Base-by-base conservation (phyloP, 2,329 filamentous ascomycete genomes). In the Aspergillus sergii region DNA sequence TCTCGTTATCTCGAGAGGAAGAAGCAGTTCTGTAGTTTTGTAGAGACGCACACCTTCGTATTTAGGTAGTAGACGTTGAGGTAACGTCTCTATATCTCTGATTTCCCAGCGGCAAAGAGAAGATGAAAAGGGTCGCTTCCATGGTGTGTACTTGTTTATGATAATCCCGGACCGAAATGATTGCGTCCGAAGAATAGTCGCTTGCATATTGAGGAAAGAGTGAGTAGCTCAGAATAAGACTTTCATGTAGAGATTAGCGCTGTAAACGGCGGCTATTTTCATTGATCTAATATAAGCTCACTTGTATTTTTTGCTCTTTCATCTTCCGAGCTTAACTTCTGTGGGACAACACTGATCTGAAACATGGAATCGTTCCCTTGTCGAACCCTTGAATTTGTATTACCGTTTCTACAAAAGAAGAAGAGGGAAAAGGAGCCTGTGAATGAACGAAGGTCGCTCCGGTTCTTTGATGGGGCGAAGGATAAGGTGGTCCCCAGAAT, bases 1-100 rank as follows among this genome's bases (percentile, higher is more conserved):
- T 23, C 19, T 23, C 19, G 1, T 54, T 21, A n/a, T 10, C 21
- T 34, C 1, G 10, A 7, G 51, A 21, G 9, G 32, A 14, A 19
- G n/a, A 21, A 34, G 32, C n/a, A 23, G 8, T 21, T 39, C 21
- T n/a, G 41, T 30, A 53, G 34, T 48, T 59, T 41, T 57, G 59
- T 48, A 30, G 68, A 57, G 61, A 72, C 67, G 79, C 67, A 80
- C 86, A 79, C 89, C 85, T 78, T 87, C 83, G 76, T 90, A 91
- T 67, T 81, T 82, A 11, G 90, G 89, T n/a, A 85, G 77, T 50
- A 89, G 81, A 59, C 89, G 85, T 62, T 75, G 72, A 8, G 81
- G 75, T 46, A 85, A 75, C 50, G 74, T 76, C 55, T 74, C 73
- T 41, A 85, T 72, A 65, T 81, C 77, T 66, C 78, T 76, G 50